A percentile compares a stretch with the other conserved stretches of the same genome.
phyloP scores from a whole-genome alignment of 495 filamentous ascomycete genomes.

The Hypoxylon lenormandii region DNA sequence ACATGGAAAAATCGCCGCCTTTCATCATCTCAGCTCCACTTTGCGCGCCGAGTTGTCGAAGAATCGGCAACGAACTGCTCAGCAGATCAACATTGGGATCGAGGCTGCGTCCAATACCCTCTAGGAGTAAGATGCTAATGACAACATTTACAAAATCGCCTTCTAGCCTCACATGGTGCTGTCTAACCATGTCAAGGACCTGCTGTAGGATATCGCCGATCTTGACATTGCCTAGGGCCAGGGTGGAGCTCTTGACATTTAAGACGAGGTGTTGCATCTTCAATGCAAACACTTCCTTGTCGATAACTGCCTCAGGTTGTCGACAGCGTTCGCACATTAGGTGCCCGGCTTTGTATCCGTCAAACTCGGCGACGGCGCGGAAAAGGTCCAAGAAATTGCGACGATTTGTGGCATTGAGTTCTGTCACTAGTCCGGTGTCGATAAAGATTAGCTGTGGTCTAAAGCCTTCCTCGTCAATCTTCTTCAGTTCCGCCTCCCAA shows the following conservation, averaged over 20 bases:
- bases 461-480: conserved; percentile 90
- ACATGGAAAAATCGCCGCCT: conserved; percentile 87
- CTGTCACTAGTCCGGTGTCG: conserved; percentile 94
- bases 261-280: conserved; percentile 97
- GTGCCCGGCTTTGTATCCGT: conserved; percentile 93
- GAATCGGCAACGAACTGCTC: conserved; percentile 85
- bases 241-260: conserved; percentile 85
- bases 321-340: conserved; percentile 96
- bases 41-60: conserved; percentile 85
- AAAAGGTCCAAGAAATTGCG: conserved; percentile 96
- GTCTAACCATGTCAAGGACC: conserved; percentile 89
- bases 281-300: conserved; percentile 87
- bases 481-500: conserved; percentile 77
- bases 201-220: conserved; percentile 94
- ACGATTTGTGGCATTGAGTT: conserved; percentile 87
- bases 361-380: conserved; percentile 94
- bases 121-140: conserved; percentile 89
- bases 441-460: conserved; percentile 97
- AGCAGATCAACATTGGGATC: conserved; percentile 90
- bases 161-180: conserved; percentile 92
- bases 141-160: conserved; percentile 99
- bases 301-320: conserved; percentile 87
- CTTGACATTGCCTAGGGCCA: conserved; percentile 93
- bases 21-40: conserved; percentile 74
- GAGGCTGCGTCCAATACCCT: conserved; percentile 90